phyloP scores from a whole-genome alignment of 176 grass and related monocot species.

The Aegilops bicornis region DNA sequence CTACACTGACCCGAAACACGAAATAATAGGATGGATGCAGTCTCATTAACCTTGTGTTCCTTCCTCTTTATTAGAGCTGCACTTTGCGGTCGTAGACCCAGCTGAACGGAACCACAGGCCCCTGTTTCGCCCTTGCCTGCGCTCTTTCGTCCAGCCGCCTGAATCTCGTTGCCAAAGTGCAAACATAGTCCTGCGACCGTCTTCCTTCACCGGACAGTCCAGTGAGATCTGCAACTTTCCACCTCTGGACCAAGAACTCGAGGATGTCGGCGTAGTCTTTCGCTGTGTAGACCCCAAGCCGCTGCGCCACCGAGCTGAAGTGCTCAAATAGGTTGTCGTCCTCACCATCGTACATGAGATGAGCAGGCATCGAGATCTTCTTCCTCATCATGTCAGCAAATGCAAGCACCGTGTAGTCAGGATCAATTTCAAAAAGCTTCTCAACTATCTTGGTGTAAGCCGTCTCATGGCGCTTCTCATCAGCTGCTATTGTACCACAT shows the following conservation, averaged over 20 bases:
- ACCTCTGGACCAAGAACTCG: constrained; percentile 65
- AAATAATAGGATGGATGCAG: constrained; percentile 2
- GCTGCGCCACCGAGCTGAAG: constrained; percentile 51
- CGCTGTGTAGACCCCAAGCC: constrained; percentile 59
- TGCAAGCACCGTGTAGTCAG: constrained; percentile 58
- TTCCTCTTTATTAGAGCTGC: constrained; percentile 43
- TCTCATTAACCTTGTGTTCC: not conserved
- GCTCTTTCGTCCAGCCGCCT: constrained; percentile 63
- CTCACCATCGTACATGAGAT: constrained; percentile 66
- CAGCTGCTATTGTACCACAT: constrained; percentile 68
- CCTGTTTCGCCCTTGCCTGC: constrained; percentile 52
- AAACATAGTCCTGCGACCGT: constrained; percentile 57
- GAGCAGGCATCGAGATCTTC: constrained; percentile 74
- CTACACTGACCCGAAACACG: constrained; percentile 18
- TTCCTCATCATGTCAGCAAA: constrained; percentile 77
- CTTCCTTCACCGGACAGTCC: constrained; percentile 60
- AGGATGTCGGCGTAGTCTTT: constrained; percentile 77
- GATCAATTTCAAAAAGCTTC: constrained; percentile 73
- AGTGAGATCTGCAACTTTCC: constrained; percentile 51
- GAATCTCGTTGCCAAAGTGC: constrained; percentile 60
- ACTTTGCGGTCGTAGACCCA: constrained; percentile 65
- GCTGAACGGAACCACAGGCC: constrained; percentile 49
- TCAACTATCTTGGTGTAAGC: constrained; percentile 78
- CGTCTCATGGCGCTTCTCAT: constrained; percentile 80
- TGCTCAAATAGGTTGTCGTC: constrained; percentile 60